phyloP scores from a whole-genome alignment of 495 filamentous ascomycete species.

The Podospora pseudoanserina region DNA sequence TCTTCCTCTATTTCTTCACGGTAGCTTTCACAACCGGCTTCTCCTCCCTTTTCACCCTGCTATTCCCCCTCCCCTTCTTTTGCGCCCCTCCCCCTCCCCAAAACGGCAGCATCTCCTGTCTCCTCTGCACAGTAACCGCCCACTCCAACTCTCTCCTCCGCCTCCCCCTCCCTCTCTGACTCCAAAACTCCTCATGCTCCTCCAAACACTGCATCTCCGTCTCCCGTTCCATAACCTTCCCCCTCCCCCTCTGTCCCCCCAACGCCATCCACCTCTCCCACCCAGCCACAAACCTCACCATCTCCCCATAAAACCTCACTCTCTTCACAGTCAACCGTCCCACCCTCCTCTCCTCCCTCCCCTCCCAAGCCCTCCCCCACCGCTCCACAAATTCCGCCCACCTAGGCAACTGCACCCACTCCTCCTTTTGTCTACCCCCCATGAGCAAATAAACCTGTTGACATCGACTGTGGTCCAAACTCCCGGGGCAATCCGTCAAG shows the following conservation, averaged over 20 bases:
- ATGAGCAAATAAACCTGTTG: neutral
- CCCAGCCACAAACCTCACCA: neutral
- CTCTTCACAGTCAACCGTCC: neutral
- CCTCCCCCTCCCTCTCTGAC: neutral
- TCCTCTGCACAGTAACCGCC: neutral
- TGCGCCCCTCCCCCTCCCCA: neutral
- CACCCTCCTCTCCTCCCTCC: neutral
- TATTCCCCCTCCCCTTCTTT: neutral
- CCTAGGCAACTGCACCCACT: neutral
- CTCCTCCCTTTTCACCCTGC: neutral
- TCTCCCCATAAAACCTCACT: neutral
- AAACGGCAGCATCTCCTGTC: neutral
- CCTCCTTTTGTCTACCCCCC: neutral
- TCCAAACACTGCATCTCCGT: neutral
- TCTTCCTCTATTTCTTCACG: neutral
- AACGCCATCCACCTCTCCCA: neutral
- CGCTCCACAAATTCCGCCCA: neutral
- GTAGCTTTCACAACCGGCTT: neutral
- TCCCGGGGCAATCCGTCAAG: neutral
- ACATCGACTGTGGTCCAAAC: neutral
- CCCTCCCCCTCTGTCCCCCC: neutral
- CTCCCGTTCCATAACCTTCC: neutral
- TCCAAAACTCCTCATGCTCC: neutral
- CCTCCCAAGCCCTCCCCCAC: neutral
- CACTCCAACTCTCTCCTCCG: neutral